Conservation (phyloP, 1,139 yeast species). For the Ogataea hybrid region DNA sequence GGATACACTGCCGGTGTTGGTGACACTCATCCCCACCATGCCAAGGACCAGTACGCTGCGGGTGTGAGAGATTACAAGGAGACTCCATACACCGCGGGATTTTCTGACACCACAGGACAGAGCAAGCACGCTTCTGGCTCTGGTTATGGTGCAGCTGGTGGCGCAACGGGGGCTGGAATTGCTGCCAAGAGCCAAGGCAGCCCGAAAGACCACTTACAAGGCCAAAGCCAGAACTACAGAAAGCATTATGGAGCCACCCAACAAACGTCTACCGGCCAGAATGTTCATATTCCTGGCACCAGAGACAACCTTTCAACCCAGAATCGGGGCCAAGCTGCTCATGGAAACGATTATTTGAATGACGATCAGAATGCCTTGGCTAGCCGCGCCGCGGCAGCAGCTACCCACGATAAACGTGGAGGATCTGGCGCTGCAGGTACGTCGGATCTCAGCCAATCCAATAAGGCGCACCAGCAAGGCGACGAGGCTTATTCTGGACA, state of each 20-base stretch:
- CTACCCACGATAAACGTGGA: slow-evolving; percentile 7
- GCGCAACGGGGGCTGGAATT: slow-evolving; percentile 1
- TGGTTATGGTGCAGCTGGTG: not conserved
- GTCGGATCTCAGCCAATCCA: not conserved
- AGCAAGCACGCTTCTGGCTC: not conserved
- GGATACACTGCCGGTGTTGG: slow-evolving; percentile 10
- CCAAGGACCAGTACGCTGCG: slow-evolving; percentile 4
- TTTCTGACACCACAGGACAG: slow-evolving; percentile 1
- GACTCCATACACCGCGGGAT: slow-evolving; percentile 8
- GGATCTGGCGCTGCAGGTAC: slow-evolving; percentile 1
- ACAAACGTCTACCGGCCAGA: not conserved
- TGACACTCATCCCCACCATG: slow-evolving; percentile 3
- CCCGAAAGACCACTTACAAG: not conserved
- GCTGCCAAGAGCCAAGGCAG: not conserved
- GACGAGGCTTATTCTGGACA: slow-evolving; percentile 3
- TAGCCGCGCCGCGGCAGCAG: slow-evolving; percentile 19
- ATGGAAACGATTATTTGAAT: slow-evolving; percentile 12
- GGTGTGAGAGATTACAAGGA: slow-evolving; percentile 8
- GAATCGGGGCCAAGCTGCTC: not conserved
- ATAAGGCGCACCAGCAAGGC: not conserved
- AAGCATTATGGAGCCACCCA: not conserved
- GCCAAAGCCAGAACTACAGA: not conserved
- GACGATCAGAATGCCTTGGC: slow-evolving; percentile 18
- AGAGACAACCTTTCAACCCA: not conserved
- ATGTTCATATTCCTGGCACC: not conserved